Evolutionary conservation across 1,284 basidiomycete genomes (phyloP), one percentile per base, ranked within the genome.

Genomic region (Trametes versicolor): DNA sequence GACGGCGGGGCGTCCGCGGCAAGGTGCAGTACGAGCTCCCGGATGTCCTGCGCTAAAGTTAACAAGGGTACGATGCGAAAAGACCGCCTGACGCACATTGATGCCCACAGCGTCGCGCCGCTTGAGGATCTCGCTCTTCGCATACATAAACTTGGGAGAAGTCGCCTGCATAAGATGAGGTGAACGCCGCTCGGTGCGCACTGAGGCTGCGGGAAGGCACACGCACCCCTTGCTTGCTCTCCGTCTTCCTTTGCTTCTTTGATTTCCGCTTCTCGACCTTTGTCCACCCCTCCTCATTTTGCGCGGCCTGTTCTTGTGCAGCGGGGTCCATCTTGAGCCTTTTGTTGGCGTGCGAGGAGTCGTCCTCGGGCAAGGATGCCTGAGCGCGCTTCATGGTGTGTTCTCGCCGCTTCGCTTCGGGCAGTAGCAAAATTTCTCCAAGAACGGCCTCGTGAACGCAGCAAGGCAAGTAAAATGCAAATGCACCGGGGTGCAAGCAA

Each of bases 11-110:
- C 89, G 71, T 96, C 94, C 0, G 92, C 90, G n/a, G 90, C 79
- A 50, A 97, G 81, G 72, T 95, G 92, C 3, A 97, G 79, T 4
- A 92, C 84, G 36, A 97, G 81, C 73, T 97, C 95, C 23, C 95
- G 86, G 32, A 97, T 83, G 74, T 96, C 94, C 95, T 97, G 70
- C 8, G 29, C 0, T 10, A 43, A 13, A 1, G 2, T 62, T 8
- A 62, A 29, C 34, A 15, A 6, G 13, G 13, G 49, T 21, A 57
- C 9, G 23, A 23, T 36, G 2, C 36, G n/a, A 39, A 12, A 23
- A 58, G 23, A 19, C 15, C 47, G 29, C 12, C 27, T 13, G 25
- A 39, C 90, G 70, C 72, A 95, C 94, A 58, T 88, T 91, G 61
- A 95, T 89, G 15, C 88, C 87, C 53, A 96, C 85, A 19, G 91